These are phyloP conservation scores for Mycosphaerella sp. DNA, from an alignment of 2,329 filamentous ascomycete species.

Conservation along the genomic window DNA sequence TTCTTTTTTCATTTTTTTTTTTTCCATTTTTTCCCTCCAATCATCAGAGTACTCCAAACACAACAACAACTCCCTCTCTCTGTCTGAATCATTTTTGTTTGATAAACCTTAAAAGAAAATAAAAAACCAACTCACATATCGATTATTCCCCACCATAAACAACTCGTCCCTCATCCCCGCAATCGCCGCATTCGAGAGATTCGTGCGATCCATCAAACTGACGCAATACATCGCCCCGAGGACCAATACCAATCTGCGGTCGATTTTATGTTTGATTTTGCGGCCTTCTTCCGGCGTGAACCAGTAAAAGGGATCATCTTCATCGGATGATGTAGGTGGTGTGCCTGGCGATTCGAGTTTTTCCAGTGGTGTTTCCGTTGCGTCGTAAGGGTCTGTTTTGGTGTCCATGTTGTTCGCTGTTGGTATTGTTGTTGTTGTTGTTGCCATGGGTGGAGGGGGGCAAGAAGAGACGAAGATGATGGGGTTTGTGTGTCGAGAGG, in stretches of 20 bases:
- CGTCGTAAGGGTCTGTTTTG: background rate
- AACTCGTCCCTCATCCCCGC: conserved; percentile 20
- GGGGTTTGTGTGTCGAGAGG: no score
- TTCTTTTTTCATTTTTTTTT: no score
- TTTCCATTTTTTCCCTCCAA: no score
- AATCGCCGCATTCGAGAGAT: conserved; percentile 29
- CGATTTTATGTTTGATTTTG: conserved; percentile 54
- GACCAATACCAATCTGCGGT: conserved; percentile 3
- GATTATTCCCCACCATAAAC: conserved; percentile 13
- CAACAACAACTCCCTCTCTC: no score
- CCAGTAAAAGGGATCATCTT: conserved; percentile 27
- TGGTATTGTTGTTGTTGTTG: background rate
- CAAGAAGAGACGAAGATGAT: background rate
- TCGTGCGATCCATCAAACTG: conserved; percentile 7
- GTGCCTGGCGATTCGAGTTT: conserved; percentile 1
- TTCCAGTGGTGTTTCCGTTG: background rate
- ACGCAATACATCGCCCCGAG: conserved; percentile 9
- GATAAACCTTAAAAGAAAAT: no score
- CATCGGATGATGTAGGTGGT: conserved; percentile 2
- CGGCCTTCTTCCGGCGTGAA: conserved; percentile 58
- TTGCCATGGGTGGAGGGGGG: background rate
- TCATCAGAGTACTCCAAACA: no score
- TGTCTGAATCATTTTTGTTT: no score
- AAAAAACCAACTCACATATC: conserved; percentile 17
- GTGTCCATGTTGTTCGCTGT: background rate